Conservation (phyloP, 2,329 filamentous ascomycete species). For the Xylaria sp. region DNA sequence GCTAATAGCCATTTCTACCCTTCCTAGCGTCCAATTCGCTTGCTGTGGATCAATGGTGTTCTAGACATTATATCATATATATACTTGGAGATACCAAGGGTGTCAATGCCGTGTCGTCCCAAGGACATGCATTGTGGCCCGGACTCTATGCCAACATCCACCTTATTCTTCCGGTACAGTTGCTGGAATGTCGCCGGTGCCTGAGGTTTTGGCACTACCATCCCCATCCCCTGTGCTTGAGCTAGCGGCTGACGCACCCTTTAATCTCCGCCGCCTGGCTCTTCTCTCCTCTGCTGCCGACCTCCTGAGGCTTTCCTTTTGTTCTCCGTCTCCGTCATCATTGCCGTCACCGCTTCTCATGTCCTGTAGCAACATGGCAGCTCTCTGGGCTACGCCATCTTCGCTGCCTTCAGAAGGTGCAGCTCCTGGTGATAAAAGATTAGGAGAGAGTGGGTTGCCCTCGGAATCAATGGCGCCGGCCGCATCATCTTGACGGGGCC, state of each 20-base stretch:
- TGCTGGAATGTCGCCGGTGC: conserved; percentile 42
- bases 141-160: background rate
- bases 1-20: conserved; percentile 18
- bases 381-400: conserved; percentile 85
- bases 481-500: conserved; percentile 50
- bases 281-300: conserved; percentile 55
- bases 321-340: conserved; percentile 64
- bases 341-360: conserved; percentile 75
- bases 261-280: conserved; percentile 49
- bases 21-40: conserved; percentile 12
- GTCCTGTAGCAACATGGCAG: conserved; percentile 84
- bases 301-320: conserved; percentile 71
- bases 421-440: conserved; percentile 55
- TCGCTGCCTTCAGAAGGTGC: conserved; percentile 54
- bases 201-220: conserved; percentile 40
- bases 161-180: conserved; percentile 41
- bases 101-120: conserved; percentile 11
- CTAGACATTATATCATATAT: conserved; percentile 41
- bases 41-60: conserved; percentile 28
- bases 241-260: conserved; percentile 44
- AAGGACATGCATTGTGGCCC: conserved; percentile 8
- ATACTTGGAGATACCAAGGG: conserved; percentile 38
- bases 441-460: conserved; percentile 64
- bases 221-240: conserved; percentile 41
- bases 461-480: conserved; percentile 60